A percentile compares a stretch with the other conserved stretches of the same genome.
phyloP scores from a whole-genome alignment of 202 grass and related monocot genomes.

The Setaria italica region DNA sequence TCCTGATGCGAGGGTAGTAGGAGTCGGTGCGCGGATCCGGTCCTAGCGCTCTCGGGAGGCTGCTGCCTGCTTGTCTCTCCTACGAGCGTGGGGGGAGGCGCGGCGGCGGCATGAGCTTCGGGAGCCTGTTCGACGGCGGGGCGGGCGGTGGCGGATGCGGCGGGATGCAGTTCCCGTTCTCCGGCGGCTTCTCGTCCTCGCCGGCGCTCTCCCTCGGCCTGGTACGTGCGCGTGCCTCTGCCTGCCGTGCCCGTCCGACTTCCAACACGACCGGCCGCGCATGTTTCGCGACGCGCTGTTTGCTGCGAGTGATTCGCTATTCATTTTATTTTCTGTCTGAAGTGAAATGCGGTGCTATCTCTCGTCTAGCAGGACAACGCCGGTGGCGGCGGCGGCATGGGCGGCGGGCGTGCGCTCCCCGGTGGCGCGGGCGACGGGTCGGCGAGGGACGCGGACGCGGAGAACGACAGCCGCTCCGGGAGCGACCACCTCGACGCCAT shows the following conservation, averaged over 20 bases:
- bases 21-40: conserved; percentile 19
- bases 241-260: too few relatives aligned
- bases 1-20: not conserved
- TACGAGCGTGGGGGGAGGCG: not conserved
- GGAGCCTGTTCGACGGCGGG: conserved; percentile 67
- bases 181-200: conserved; percentile 67
- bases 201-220: conserved; percentile 85
- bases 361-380: conserved; percentile 56
- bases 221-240: conserved; percentile 40
- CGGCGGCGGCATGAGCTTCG: conserved; percentile 74
- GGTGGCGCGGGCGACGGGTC: not conserved
- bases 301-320: conserved; percentile 6
- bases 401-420: conserved; percentile 12
- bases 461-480: conserved; percentile 88
- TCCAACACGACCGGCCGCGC: not conserved
- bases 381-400: conserved; percentile 41
- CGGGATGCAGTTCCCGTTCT: conserved; percentile 59
- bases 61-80: not conserved
- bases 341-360: not conserved
- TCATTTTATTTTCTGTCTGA: not conserved
- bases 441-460: conserved; percentile 55
- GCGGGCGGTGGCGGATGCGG: conserved; percentile 17
- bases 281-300: not conserved
- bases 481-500: conserved; percentile 86
- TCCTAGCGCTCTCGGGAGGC: not conserved